phyloP scores from a whole-genome alignment of 2,329 filamentous ascomycete genomes.

The Periconia digitata region DNA sequence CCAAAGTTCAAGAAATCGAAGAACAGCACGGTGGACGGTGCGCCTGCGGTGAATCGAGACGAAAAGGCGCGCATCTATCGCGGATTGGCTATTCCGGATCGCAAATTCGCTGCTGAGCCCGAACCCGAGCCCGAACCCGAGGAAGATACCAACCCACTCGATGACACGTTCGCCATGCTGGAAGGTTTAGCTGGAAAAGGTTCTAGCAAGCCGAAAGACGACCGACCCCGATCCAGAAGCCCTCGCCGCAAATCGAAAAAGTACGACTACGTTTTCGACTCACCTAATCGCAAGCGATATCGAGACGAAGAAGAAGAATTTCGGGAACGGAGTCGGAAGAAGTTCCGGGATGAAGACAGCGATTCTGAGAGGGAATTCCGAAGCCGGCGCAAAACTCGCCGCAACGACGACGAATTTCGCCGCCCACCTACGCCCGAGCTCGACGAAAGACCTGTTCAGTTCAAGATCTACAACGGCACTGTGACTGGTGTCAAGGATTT shows the following conservation, averaged over 20 bases:
- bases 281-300: not conserved
- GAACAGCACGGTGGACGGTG: slow-evolving; percentile 56
- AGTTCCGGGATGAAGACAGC: slow-evolving; percentile 38
- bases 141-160: slow-evolving; percentile 67
- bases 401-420: slow-evolving; percentile 63
- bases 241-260: not conserved
- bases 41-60: slow-evolving; percentile 51
- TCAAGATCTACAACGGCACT: slow-evolving; percentile 87
- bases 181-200: slow-evolving; percentile 71
- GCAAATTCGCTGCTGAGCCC: slow-evolving; percentile 60
- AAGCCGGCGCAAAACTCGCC: too few relatives aligned
- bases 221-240: slow-evolving; percentile 21
- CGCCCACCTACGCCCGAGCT: slow-evolving; percentile 70
- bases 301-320: slow-evolving; percentile 57
- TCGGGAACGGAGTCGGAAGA: slow-evolving; percentile 48
- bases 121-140: slow-evolving; percentile 43
- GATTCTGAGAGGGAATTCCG: too few relatives aligned
- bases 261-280: not conserved
- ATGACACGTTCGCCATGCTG: slow-evolving; percentile 90
- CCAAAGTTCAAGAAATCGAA: slow-evolving; percentile 63
- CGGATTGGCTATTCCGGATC: slow-evolving; percentile 84
- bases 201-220: slow-evolving; percentile 45
- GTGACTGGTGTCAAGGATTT: slow-evolving; percentile 95
- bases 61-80: slow-evolving; percentile 77
- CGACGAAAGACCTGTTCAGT: slow-evolving; percentile 77